These are phyloP conservation scores for Heliamphora pulchella DNA, from an alignment of 179 eudicot genomes.

Conservation along the genomic window DNA sequence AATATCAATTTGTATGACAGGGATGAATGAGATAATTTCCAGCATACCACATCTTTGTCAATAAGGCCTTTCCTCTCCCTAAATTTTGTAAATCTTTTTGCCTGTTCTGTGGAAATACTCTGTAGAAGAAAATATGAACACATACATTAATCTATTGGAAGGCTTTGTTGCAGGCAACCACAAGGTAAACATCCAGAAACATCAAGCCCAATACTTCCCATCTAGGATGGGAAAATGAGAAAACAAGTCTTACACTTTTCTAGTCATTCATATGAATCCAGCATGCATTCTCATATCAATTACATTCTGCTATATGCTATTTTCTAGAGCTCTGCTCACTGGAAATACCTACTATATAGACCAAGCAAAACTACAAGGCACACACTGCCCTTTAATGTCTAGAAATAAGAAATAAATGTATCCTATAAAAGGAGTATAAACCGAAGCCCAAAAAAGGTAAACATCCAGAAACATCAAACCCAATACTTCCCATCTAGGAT, in stretches of 20 bases:
- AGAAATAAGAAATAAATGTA: no score
- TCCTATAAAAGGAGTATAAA: no score
- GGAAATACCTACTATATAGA: not conserved
- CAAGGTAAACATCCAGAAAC: not conserved
- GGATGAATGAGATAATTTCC: not conserved
- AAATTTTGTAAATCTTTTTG: conserved; percentile 84
- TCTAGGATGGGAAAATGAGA: not conserved
- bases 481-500: not conserved
- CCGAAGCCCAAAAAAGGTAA: no score
- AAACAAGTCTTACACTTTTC: not conserved
- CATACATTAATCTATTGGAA: not conserved
- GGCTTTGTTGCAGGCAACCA: conserved; percentile 4
- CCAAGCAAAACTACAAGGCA: no score
- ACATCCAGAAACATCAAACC: no score
- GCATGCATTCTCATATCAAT: conserved; percentile 7
- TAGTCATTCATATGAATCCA: not conserved
- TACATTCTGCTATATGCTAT: not conserved
- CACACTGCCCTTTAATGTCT: no score
- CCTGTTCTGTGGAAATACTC: conserved; percentile 85
- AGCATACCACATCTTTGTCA: conserved; percentile 95
- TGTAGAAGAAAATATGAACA: conserved; percentile 26
- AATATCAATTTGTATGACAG: not conserved
- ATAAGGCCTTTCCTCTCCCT: conserved; percentile 89
- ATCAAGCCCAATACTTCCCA: not conserved
- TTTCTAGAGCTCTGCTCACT: conserved; percentile 2